Percentiles rank a stretch among this genome's conserved stretches.
phyloP scores from a whole-genome alignment of 2,329 filamentous ascomycete genomes.

The Pseudocercospora macadamiae region DNA sequence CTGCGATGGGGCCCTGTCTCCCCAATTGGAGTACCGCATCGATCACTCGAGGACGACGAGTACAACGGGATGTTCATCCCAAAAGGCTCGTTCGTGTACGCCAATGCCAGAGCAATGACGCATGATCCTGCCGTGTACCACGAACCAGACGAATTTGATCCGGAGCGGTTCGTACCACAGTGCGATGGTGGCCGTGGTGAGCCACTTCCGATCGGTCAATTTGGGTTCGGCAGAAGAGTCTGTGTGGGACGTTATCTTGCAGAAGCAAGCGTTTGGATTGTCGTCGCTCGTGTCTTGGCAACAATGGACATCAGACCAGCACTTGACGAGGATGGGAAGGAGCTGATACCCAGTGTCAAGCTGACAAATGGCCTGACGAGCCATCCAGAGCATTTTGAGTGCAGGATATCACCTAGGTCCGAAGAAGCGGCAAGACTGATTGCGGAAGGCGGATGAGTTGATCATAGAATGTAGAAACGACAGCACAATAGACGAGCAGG shows the following conservation, averaged over 20 bases:
- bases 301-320: constrained; percentile 15
- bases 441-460: background rate
- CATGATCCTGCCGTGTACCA: constrained; percentile 46
- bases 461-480: background rate
- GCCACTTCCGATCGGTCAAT: constrained; percentile 46
- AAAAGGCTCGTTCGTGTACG: constrained; percentile 26
- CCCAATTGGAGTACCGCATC: constrained; percentile 46
- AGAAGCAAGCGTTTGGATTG: constrained; percentile 17
- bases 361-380: constrained; percentile 20
- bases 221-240: constrained; percentile 22
- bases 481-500: too few relatives aligned
- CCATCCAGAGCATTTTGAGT: constrained; percentile 19
- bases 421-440: constrained; percentile 9
- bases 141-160: constrained; percentile 51
- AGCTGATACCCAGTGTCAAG: constrained; percentile 13
- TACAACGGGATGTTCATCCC: constrained; percentile 33
- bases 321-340: constrained; percentile 12
- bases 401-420: constrained; percentile 13
- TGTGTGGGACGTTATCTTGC: constrained; percentile 23
- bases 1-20: constrained; percentile 40
- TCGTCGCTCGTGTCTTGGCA: constrained; percentile 14
- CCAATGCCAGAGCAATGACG: constrained; percentile 43
- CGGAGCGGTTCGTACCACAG: constrained; percentile 47
- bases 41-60: constrained; percentile 36
- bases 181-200: constrained; percentile 46